Percentiles rank a stretch among this genome's conserved stretches.
These are phyloP conservation scores for Saxophila tyrrhenica DNA, from an alignment of 495 filamentous ascomycete species.

Conservation along the genomic window DNA sequence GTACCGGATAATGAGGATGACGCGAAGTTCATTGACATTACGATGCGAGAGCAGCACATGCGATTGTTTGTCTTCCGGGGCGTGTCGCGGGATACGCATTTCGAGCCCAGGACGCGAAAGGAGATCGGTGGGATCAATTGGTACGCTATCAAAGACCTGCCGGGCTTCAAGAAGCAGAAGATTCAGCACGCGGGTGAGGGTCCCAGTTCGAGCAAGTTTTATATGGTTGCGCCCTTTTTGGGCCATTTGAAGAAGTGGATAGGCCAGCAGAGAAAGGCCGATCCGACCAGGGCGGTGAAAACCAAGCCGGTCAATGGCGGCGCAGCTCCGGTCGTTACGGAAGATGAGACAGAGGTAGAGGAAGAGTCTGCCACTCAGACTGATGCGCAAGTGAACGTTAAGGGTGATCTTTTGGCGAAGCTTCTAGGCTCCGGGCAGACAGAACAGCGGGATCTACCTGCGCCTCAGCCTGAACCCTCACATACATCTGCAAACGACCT, in stretches of 20 bases:
- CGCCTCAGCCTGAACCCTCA: background rate
- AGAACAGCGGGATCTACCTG: background rate
- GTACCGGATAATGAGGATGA: constrained; percentile 52
- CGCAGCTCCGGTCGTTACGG: background rate
- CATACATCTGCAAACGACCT: background rate
- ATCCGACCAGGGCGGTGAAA: background rate
- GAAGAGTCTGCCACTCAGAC: background rate
- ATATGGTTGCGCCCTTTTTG: constrained; percentile 94
- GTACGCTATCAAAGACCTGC: constrained; percentile 81
- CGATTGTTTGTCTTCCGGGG: constrained; percentile 80
- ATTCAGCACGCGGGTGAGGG: constrained; percentile 38
- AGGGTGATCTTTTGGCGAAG: too few relatives aligned
- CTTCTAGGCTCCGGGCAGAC: too few relatives aligned
- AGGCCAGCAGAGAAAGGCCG: constrained; percentile 58
- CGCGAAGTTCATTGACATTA: constrained; percentile 70
- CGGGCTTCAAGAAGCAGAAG: constrained; percentile 60
- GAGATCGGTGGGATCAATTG: constrained; percentile 95
- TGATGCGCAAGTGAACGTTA: too few relatives aligned
- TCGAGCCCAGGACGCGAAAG: constrained; percentile 82
- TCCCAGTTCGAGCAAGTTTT: constrained; percentile 73
- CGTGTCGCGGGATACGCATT: constrained; percentile 71
- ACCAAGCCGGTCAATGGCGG: background rate
- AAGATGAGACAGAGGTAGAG: constrained; percentile 1
- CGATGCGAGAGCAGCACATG: constrained; percentile 86
- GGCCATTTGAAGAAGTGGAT: constrained; percentile 85